Percentiles rank a stretch among this genome's conserved stretches.
phyloP scores from a whole-genome alignment of 2,329 filamentous ascomycete genomes.

The Aspergillus sojae region DNA sequence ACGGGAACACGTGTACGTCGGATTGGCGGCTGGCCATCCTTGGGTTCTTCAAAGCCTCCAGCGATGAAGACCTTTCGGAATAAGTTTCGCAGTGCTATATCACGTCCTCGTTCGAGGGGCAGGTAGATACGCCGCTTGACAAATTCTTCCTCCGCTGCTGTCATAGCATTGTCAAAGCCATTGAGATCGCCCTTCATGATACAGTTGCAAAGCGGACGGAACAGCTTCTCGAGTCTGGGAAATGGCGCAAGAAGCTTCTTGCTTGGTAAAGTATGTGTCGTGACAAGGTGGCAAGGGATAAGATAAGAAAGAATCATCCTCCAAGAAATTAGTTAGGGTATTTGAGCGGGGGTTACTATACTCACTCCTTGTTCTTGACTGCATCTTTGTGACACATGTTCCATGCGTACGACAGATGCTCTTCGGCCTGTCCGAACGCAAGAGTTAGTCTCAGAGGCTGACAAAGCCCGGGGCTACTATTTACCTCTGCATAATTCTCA shows the following conservation, averaged over 20 bases:
- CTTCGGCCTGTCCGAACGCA: conserved; percentile 64
- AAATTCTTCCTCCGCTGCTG: conserved; percentile 85
- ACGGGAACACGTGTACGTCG: conserved; percentile 76
- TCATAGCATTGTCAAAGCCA: conserved; percentile 80
- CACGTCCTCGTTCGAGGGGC: conserved; percentile 86
- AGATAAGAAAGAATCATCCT: conserved; percentile 92
- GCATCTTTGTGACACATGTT: conserved; percentile 75
- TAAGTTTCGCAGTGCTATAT: conserved; percentile 88
- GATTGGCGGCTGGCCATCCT: conserved; percentile 66
- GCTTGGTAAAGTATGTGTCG: conserved; percentile 80
- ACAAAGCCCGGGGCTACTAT: conserved; percentile 11
- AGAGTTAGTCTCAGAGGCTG: conserved; percentile 11
- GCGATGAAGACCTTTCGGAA: conserved; percentile 87
- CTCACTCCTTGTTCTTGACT: conserved; percentile 77
- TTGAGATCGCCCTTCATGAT: conserved; percentile 82
- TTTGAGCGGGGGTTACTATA: conserved; percentile 12
- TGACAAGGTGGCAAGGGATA: conserved; percentile 89
- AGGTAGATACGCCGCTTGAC: conserved; percentile 92
- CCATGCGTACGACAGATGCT: conserved; percentile 78
- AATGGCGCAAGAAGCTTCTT: conserved; percentile 70
- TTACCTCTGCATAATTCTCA: conserved; percentile 81
- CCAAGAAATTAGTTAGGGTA: conserved; percentile 24
- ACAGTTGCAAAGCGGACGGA: conserved; percentile 74
- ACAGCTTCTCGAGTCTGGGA: conserved; percentile 74
- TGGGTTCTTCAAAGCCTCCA: conserved; percentile 77